Base-by-base conservation (phyloP, 2,329 filamentous ascomycete species). In the Geosmithia flava region DNA sequence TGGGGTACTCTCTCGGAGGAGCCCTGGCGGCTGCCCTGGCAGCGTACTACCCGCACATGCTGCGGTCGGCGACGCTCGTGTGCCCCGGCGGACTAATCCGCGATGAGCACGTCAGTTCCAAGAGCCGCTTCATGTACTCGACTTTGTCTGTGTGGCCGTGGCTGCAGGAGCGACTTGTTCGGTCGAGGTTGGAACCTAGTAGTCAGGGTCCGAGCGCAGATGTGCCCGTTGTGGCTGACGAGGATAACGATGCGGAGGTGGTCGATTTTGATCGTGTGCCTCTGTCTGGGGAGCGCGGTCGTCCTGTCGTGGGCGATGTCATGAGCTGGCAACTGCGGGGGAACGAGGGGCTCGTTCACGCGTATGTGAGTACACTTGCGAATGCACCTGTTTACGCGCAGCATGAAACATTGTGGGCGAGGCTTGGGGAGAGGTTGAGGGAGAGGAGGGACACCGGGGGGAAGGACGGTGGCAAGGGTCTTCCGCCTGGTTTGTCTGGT, bases 1-100 rank as follows among this genome's bases (percentile, higher is more conserved):
- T 89, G 3, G 88, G 87, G 2, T 94, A 93, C 62, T 89, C 84
- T 0, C 71, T 95, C 0, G 87, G 88, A 44, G 88, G 87, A 37
- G 85, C 83, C 15, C 75, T 94, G 41, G 74, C 77, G 1, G 80
- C 79, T 10, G 72, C 80, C 19, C 91, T 93, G 58, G 76, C 85
- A 1, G 73, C 76, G 1, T 79, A 79, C 58, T 86, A 87, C 57
- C 78, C 85, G 0, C 64, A 76, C 39, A 67, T 85, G 41, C 66
- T 91, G 13, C 71, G 72, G 7, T 79, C 75, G 4, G 66, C 89
- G 16, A 70, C 81, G 4, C 71, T 90, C 17, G 64, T 91, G 40
- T 83, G 83, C 0, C 80, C 83, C 0, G 71, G 78, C 2, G 87
- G 87, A 0, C 67, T 91, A 13, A 71, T 91, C 45, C 74, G 84